Evolutionary conservation across 345 rosid species (phyloP), one percentile per base, ranked within the genome.

Genomic region (Melastoma malabathricum): DNA sequence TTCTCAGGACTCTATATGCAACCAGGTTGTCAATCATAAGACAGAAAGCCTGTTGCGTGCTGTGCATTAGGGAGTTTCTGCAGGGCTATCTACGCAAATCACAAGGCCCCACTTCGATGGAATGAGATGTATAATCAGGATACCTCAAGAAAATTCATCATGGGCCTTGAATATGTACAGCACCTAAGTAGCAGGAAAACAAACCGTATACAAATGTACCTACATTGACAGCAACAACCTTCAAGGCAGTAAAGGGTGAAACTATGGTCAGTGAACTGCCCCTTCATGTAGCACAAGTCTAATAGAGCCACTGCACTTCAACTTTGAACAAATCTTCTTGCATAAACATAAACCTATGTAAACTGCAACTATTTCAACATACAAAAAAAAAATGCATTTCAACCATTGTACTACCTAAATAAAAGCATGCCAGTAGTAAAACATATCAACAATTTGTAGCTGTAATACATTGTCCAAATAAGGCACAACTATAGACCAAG

Each of bases 101-200:
- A 50, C 96, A 96, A 10, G 95, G 92, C 63, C 98, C 98, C 5
- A 92, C 89, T 75, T 84, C 96, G 48, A 84, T 66, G 23, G 98
- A 95, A 46, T 74, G 64, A 54, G 83, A 72, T 58, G 95, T 93
- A 60, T 80, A 83, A 18, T 82, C 87, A 5, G 96, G 86, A 54
- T 85, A 80, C 70, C 98, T 82, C 70, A 90, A 67, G 68, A 78
- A 92, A 60, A 92, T 22, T 22, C 2, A 22, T 22, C 25, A 22
- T 22, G 77, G 41, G 82, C 78, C 23, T 83, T 68, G 29, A 92
- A 69, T 56, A 82, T 50, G 13, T 74, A 55, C 95, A 92, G 82
- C 14, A 84, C 95, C 98, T 87, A 47, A 48, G 41, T 19, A 16
- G 1, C 45, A 22, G 46, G 18, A 14, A 20, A 41, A 22, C 25